Conservation (phyloP, 768 basidiomycete species). For the Phlegmacium glaucopus region DNA sequence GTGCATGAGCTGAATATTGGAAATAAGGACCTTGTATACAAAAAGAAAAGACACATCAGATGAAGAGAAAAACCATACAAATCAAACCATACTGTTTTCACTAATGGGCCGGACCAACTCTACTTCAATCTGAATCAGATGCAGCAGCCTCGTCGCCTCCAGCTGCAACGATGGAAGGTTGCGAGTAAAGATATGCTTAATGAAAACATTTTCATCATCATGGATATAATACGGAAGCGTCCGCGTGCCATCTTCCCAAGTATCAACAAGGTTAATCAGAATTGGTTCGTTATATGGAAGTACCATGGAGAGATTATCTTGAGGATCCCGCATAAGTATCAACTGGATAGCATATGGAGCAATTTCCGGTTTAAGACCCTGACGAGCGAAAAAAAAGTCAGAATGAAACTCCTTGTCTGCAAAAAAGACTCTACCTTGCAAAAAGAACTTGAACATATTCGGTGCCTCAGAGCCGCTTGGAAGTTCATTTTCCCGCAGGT, state of each 20-base stretch:
- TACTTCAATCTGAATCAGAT: conserved; percentile 35
- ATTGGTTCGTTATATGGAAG: conserved; percentile 27
- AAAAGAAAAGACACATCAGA: not conserved
- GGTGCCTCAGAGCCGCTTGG: conserved; percentile 42
- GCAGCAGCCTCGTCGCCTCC: conserved; percentile 34
- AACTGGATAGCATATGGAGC: conserved; percentile 26
- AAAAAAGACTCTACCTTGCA: conserved; percentile 33
- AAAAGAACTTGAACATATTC: conserved; percentile 36
- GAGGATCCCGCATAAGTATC: conserved; percentile 30
- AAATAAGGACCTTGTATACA: conserved; percentile 29
- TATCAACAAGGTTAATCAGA: conserved; percentile 15
- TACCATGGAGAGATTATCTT: conserved; percentile 27
- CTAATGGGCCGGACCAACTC: conserved; percentile 25
- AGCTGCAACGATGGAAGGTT: conserved; percentile 39
- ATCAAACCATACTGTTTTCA: conserved; percentile 18
- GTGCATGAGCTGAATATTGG: conserved; percentile 13
- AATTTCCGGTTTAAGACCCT: conserved; percentile 13
- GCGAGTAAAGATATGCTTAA: conserved; percentile 48
- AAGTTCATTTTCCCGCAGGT: conserved; percentile 48
- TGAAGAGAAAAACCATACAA: not conserved
- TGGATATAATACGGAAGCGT: conserved; percentile 28
- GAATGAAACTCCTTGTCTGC: not conserved
- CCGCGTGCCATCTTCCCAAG: conserved; percentile 31
- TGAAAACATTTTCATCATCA: conserved; percentile 7
- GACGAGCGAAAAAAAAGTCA: not conserved